These are phyloP conservation scores for Globisporangium lucens DNA, from an alignment of 352 stramenopile genomes.

Conservation along the genomic window DNA sequence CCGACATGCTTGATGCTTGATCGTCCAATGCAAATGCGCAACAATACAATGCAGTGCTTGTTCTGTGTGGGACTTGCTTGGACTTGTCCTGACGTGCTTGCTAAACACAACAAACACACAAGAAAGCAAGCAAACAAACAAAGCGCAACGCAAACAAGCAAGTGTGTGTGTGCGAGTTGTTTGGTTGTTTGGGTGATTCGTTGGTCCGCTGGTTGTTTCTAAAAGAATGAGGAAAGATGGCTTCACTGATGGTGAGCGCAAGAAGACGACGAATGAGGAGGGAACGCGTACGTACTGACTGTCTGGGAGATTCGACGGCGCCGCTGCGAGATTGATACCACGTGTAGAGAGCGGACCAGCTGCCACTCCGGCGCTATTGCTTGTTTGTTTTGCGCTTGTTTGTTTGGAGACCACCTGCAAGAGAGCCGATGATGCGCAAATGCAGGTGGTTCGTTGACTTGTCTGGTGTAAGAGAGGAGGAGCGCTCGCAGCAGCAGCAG, in stretches of 20 bases:
- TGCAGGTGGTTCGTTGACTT: constrained; percentile 13
- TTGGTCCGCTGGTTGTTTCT: background rate
- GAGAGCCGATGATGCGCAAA: constrained; percentile 10
- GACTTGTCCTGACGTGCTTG: constrained; percentile 5
- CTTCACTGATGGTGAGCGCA: constrained; percentile 12
- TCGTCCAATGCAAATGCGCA: background rate
- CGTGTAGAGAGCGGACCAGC: constrained; percentile 8
- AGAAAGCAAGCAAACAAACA: background rate
- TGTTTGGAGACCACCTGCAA: background rate
- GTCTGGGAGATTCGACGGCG: constrained; percentile 3
- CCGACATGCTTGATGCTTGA: constrained; percentile 21
- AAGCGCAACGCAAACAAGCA: background rate
- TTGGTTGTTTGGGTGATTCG: background rate
- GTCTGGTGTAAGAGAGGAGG: constrained; percentile 7
- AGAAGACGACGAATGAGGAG: constrained; percentile 6
- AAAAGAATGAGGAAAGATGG: constrained; percentile 6
- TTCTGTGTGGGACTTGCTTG: background rate
- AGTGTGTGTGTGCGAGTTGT: constrained; percentile 3
- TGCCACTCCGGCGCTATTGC: constrained; percentile 7
- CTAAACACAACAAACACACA: background rate
- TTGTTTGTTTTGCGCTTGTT: background rate
- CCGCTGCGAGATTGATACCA: background rate
- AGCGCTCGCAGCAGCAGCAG: background rate
- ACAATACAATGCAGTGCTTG: constrained; percentile 8
- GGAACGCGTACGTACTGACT: constrained; percentile 1